Evolutionary conservation across 2,329 filamentous ascomycete species (phyloP), one percentile per base, ranked within the genome.

Genomic region (Diaporthe citri): DNA sequence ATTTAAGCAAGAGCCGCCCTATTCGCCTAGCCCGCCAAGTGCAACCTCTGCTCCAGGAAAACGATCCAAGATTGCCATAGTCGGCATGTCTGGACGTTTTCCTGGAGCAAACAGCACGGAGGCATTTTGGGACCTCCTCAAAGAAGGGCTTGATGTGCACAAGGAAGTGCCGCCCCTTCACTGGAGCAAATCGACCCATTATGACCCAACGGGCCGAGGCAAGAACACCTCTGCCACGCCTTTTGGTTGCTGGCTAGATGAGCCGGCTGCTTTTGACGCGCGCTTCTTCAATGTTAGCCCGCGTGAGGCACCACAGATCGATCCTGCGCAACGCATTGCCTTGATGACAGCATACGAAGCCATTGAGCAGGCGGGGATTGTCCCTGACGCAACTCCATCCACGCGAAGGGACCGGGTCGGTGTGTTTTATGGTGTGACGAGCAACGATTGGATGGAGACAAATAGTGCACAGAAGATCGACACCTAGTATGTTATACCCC

Each of bases 11-110:
- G 56, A 72, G 22, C 70, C 70, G 15, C 39, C 41, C 3, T 62
- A 36, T 52, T 71, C 69, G 4, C 69, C 69, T 9, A 71, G 55
- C 31, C 55, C 69, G 13, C 55, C 69, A 51, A 20, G 31, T 15
- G 55, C 52, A 9, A 12, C 4, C 31, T 36, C 69, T 25, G 15
- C 41, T 20, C 28, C 36, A 1, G 59, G 59, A 4, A 66, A 59
- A 10, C 84, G 90, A 79, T 90, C 91, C 81, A 95, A 95, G 83
- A 90, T 97, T 77, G 95, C 95, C 74, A 96, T 97, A 77, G 93
- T 97, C 46, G 95, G 95, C 70, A 94, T 95, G 90, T 66, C 60
- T 34, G 60, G 60, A 34, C 60, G 60, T 34, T 66, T 66, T n/a
- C 60, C 60, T 36, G 60, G 60, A 31, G 79, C 78, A 46, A 62